phyloP scores from a whole-genome alignment of 257 asterid genomes.

The Przewalskia tangutica region DNA sequence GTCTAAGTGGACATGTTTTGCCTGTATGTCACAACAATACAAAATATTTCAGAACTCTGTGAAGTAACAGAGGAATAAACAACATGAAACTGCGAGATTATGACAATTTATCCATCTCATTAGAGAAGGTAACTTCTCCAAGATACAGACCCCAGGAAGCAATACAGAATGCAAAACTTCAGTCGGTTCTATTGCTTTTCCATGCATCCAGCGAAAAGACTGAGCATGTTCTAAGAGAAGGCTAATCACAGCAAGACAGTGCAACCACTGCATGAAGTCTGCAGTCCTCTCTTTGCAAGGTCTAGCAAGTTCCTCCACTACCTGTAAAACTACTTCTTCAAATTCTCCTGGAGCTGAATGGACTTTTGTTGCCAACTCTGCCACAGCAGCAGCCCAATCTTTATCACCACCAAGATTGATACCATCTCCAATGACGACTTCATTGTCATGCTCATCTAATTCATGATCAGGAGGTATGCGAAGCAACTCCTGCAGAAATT shows the following conservation, averaged over 20 bases:
- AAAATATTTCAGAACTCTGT: conserved; percentile 6
- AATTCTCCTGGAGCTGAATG: conserved; percentile 79
- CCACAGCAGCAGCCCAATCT: conserved; percentile 90
- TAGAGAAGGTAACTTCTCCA: neutral
- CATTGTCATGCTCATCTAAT: conserved; percentile 67
- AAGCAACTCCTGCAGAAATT: conserved; percentile 62
- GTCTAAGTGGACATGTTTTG: conserved; percentile 70
- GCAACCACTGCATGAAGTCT: conserved; percentile 77
- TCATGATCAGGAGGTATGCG: conserved; percentile 66
- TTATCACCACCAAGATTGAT: conserved; percentile 89
- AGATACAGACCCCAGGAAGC: conserved; percentile 82
- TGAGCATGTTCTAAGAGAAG: conserved; percentile 70
- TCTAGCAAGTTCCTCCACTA: conserved; percentile 74
- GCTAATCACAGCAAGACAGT: conserved; percentile 72
- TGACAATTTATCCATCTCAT: neutral
- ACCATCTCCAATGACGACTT: conserved; percentile 74
- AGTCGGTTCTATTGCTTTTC: conserved; percentile 60
- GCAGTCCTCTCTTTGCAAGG: conserved; percentile 98
- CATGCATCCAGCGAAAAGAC: conserved; percentile 63
- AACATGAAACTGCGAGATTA: neutral
- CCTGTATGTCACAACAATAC: conserved; percentile 40
- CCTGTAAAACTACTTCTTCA: conserved; percentile 65
- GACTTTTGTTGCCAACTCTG: conserved; percentile 63
- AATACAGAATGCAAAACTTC: conserved; percentile 71
- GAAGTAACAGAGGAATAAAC: neutral